Conservation (phyloP, 768 basidiomycete species). For the Leccinum longicurvipes region DNA sequence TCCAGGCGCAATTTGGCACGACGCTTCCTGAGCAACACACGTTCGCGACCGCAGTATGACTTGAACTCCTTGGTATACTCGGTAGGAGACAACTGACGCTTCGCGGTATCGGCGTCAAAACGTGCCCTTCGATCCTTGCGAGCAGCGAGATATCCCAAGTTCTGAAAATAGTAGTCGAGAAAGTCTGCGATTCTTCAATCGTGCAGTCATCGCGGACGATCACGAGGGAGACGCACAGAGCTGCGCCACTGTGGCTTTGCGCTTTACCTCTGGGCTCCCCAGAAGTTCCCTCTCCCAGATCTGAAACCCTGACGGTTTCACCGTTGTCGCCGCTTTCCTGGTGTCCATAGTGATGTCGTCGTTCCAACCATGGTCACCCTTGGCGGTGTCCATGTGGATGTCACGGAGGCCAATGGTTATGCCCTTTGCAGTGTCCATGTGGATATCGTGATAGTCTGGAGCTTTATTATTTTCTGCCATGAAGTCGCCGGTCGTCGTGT, state of each 20-base stretch:
- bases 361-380: conserved; percentile 40
- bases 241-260: conserved; percentile 96
- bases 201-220: conserved; percentile 4
- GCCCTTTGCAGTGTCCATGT: conserved; percentile 79
- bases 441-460: conserved; percentile 50
- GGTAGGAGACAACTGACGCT: conserved; percentile 51
- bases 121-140: conserved; percentile 80
- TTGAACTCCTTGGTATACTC: conserved; percentile 81
- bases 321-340: conserved; percentile 38
- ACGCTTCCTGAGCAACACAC: conserved; percentile 88
- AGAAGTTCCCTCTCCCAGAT: conserved; percentile 86
- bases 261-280: conserved; percentile 81
- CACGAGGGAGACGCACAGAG: conserved; percentile 61
- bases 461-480: conserved; percentile 13
- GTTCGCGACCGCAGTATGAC: conserved; percentile 91
- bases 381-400: conserved; percentile 66
- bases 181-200: conserved; percentile 58
- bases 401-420: conserved; percentile 44
- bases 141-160: conserved; percentile 81
- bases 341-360: conserved; percentile 68
- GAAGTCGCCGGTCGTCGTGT: background rate
- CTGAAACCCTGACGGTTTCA: conserved; percentile 52
- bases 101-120: conserved; percentile 80
- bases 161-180: conserved; percentile 97
- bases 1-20: conserved; percentile 90